Percentiles rank a stretch among this genome's conserved stretches.
These are phyloP conservation scores for Peronosclerospora sorghi DNA, from an alignment of 352 stramenopile species.

Conservation along the genomic window DNA sequence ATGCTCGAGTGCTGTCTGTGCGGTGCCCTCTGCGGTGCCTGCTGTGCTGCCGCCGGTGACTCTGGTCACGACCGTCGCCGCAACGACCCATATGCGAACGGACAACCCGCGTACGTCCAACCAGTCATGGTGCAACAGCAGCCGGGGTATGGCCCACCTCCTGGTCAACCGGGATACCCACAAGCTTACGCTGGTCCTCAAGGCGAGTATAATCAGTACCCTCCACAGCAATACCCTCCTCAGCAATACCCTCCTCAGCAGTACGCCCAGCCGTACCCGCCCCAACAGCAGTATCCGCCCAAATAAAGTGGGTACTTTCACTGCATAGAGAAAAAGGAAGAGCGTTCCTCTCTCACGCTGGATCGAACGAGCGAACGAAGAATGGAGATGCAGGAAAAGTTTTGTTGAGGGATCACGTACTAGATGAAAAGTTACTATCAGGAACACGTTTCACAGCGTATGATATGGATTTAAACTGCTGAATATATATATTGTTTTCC, in stretches of 20 bases:
- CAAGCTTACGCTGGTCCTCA: slow-evolving; percentile 29
- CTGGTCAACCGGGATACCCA: slow-evolving; percentile 20
- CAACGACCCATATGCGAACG: slow-evolving; percentile 20
- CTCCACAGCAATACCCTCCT: slow-evolving; percentile 23
- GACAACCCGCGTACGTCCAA: slow-evolving; percentile 64
- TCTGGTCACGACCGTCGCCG: slow-evolving; percentile 27
- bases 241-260: slow-evolving; percentile 18
- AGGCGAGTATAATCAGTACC: slow-evolving; percentile 43
- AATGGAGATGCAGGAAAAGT: slow-evolving; percentile 5
- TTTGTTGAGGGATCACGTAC: slow-evolving; percentile 1
- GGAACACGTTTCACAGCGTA: no score
- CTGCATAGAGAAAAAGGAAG: neutral
- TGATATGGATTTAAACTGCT: neutral
- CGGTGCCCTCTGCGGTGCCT: slow-evolving; percentile 61
- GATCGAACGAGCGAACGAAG: slow-evolving; percentile 19
- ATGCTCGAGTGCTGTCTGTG: slow-evolving; percentile 73
- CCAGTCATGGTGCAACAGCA: slow-evolving; percentile 50
- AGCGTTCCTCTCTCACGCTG: slow-evolving; percentile 10
- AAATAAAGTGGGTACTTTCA: neutral
- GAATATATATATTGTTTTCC: neutral
- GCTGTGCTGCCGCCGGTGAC: slow-evolving; percentile 41
- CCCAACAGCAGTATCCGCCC: slow-evolving; percentile 6
- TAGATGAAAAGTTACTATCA: neutral
- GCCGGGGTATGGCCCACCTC: slow-evolving; percentile 17
- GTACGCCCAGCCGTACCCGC: slow-evolving; percentile 10